Evolutionary conservation across 1,284 basidiomycete genomes (phyloP).

Genomic region (Peniophora sp.): DNA sequence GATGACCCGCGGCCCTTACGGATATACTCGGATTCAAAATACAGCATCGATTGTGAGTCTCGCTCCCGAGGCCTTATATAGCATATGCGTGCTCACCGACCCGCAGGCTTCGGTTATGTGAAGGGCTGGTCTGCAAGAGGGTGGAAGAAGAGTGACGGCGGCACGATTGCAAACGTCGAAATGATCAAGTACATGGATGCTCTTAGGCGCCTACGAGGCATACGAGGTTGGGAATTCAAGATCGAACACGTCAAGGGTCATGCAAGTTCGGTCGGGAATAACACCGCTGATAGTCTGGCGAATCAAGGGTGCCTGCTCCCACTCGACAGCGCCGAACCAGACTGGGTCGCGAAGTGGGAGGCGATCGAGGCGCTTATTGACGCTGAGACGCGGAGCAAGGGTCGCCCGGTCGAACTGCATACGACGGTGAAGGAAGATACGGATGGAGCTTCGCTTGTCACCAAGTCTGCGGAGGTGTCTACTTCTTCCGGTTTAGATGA

Average conservation of each 20-base stretch:
- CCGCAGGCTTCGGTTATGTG: neutral
- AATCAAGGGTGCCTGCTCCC: neutral
- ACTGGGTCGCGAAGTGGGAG: neutral
- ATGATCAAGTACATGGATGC: neutral
- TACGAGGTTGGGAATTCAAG: neutral
- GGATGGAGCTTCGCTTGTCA: too few relatives aligned
- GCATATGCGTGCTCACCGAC: too few relatives aligned
- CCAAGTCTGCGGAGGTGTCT: too few relatives aligned
- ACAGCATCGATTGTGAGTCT: neutral
- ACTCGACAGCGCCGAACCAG: neutral
- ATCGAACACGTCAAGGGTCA: neutral
- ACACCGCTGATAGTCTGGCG: neutral
- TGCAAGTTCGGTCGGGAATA: neutral
- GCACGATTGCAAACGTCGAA: neutral
- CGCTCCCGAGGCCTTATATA: too few relatives aligned
- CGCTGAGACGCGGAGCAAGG: too few relatives aligned
- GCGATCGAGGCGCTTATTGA: neutral
- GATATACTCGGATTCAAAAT: neutral
- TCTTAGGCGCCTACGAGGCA: neutral
- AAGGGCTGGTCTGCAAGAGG: neutral
- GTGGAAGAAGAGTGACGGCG: neutral
- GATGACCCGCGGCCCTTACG: neutral
- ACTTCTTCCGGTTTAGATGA: too few relatives aligned
- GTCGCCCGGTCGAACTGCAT: too few relatives aligned
- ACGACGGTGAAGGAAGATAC: too few relatives aligned